Base-by-base conservation (phyloP, 495 filamentous ascomycete species). In the Mycothermus thermophilus region DNA sequence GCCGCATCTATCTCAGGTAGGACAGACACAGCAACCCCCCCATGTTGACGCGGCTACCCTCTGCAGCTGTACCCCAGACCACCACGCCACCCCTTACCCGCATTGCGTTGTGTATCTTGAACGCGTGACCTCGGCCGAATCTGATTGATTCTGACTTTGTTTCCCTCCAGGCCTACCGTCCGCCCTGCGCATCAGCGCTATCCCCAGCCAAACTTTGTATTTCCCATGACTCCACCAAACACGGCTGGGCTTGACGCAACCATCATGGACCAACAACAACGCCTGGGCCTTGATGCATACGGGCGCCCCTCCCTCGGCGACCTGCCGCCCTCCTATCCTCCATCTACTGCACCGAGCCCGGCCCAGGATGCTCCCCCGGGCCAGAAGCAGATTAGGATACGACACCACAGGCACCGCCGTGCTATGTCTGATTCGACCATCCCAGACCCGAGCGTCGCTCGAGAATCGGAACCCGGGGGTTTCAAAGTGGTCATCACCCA, bases 1-100 rank as follows among this genome's bases (percentile, higher is more conserved):
- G 88, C 23, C 78, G 79, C 57, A 86, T 96, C 55, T 96, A 90
- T 55, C 62, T 96, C 39, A 83, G 87, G 88, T 94, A 80, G 53
- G 72, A 29, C 14, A 27, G 29, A 23, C 52, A 46, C 11, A 7
- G n/a, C 23, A 14, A 27, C 9, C 12, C 22, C n/a, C n/a, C n/a
- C n/a, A n/a, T n/a, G n/a, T n/a, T n/a, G n/a, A n/a, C n/a, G n/a
- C n/a, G n/a, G n/a, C n/a, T n/a, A 27, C 17, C 20, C 26, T n/a
- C 30, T 37, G 33, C 12, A 19, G 13, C 27, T 35, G 25, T 19
- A 29, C 4, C 32, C 11, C 13, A 8, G 8, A n/a, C n/a, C n/a
- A n/a, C n/a, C n/a, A n/a, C n/a, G n/a, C n/a, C n/a, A n/a, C n/a
- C n/a, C n/a, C n/a, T n/a, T n/a, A n/a, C n/a, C n/a, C n/a, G n/a